phyloP scores from a whole-genome alignment of 441 rosid genomes.

The Macaranga tanarius region DNA sequence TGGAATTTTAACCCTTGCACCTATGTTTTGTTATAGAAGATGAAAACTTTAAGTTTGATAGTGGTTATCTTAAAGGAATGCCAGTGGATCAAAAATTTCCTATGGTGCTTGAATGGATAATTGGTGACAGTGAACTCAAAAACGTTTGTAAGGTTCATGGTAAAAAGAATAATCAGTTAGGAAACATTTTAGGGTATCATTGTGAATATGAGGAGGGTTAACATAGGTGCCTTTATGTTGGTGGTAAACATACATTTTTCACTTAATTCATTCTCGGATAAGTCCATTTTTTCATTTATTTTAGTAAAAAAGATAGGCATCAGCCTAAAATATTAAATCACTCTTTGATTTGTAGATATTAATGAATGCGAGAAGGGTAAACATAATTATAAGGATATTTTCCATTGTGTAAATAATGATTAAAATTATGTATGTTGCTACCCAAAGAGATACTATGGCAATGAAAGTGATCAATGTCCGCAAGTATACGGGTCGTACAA shows the following conservation, averaged over 20 bases:
- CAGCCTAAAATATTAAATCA: no score
- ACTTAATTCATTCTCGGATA: no score
- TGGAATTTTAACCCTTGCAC: not conserved
- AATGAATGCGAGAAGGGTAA: constrained; percentile 21
- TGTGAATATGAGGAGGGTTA: constrained; percentile 29
- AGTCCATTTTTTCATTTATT: no score
- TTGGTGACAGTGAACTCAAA: not conserved
- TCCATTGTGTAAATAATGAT: not conserved
- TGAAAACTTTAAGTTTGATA: not conserved
- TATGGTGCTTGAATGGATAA: not conserved
- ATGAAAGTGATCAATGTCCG: constrained; percentile 26
- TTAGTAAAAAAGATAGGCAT: no score
- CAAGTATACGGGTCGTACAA: no score
- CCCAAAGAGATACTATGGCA: constrained; percentile 20
- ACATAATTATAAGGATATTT: not conserved
- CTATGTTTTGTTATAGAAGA: not conserved
- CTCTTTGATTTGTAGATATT: constrained; percentile 21
- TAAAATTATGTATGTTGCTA: constrained; percentile 26
- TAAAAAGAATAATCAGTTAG: not conserved
- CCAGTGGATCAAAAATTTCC: not conserved
- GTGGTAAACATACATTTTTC: constrained; percentile 30
- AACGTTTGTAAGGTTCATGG: constrained; percentile 11
- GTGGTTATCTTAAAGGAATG: not conserved
- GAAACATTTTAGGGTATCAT: not conserved
- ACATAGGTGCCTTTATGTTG: constrained; percentile 31